Percentiles rank a stretch among this genome's conserved stretches.
Conservation (phyloP, 2,329 filamentous ascomycete species). For the Exophiala sp. region DNA sequence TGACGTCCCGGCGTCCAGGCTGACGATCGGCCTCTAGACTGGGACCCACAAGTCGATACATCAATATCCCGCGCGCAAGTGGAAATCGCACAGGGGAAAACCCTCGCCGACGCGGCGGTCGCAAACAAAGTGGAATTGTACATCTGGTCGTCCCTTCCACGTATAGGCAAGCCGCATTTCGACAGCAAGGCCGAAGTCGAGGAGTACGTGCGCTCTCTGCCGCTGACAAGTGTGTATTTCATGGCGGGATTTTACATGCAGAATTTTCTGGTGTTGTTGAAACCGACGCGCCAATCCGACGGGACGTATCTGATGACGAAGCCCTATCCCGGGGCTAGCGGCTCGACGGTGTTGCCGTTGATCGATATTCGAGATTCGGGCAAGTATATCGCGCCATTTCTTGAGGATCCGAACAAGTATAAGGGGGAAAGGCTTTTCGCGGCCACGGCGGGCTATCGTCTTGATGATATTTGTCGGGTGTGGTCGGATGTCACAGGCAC, state of each 20-base stretch:
- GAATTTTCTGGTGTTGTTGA: neutral
- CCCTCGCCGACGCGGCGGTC: constrained; percentile 36
- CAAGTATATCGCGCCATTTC: neutral
- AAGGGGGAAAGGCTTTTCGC: neutral
- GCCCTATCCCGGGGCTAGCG: neutral
- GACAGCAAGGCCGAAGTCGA: constrained; percentile 42
- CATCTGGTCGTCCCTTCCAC: neutral
- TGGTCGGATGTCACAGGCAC: neutral
- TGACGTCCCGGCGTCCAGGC: neutral
- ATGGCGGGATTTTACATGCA: constrained; percentile 42
- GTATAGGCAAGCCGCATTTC: constrained; percentile 31
- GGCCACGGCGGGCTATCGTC: neutral
- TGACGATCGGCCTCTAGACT: too few relatives aligned
- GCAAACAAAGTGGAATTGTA: constrained; percentile 30
- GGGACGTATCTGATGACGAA: neutral
- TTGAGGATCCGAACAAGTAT: neutral
- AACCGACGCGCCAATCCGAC: neutral
- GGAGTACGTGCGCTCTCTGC: constrained; percentile 35
- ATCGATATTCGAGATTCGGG: constrained; percentile 1
- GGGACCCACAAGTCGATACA: too few relatives aligned
- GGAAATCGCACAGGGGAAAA: constrained; percentile 33
- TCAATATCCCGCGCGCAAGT: neutral
- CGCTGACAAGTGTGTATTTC: constrained; percentile 39
- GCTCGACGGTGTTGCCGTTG: neutral
- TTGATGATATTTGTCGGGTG: neutral